Conservation (phyloP, 2,329 filamentous ascomycete genomes). For the Aspergillus jensenii region DNA sequence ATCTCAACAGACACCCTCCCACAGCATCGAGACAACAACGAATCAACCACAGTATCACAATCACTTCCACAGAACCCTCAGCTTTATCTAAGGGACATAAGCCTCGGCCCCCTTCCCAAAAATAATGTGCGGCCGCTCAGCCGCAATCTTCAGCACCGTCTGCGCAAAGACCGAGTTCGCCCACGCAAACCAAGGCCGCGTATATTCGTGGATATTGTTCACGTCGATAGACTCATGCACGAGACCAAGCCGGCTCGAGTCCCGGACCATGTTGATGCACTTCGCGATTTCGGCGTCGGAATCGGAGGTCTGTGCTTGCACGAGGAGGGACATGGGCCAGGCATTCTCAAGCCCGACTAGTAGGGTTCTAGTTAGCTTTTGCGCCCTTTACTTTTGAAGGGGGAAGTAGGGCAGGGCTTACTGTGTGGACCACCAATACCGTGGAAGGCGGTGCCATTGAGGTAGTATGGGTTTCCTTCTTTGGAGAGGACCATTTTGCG, state of each 20-base stretch:
- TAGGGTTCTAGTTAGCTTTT: slow-evolving; percentile 40
- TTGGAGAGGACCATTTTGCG: slow-evolving; percentile 76
- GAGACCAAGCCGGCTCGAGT: slow-evolving; percentile 72
- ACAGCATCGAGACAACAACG: background rate
- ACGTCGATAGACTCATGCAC: slow-evolving; percentile 94
- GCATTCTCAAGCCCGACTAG: slow-evolving; percentile 82
- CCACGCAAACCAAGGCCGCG: slow-evolving; percentile 95
- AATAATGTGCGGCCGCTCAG: slow-evolving; percentile 82
- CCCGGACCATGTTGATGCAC: slow-evolving; percentile 72
- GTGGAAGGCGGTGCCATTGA: slow-evolving; percentile 72
- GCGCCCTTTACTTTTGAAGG: background rate
- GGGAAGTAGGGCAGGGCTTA: slow-evolving; percentile 35
- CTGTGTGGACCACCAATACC: slow-evolving; percentile 80
- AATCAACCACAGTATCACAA: background rate
- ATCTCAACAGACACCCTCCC: too few species aligned
- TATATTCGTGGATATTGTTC: slow-evolving; percentile 67
- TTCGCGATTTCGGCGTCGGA: slow-evolving; percentile 76
- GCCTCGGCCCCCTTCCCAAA: slow-evolving; percentile 61
- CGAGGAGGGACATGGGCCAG: slow-evolving; percentile 93
- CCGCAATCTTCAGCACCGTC: slow-evolving; percentile 85
- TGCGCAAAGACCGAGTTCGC: slow-evolving; percentile 95
- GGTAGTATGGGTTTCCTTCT: slow-evolving; percentile 81
- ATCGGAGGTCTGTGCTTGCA: slow-evolving; percentile 86
- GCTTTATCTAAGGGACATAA: slow-evolving; percentile 24
- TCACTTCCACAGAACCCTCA: background rate